phyloP scores from a whole-genome alignment of 2,329 filamentous ascomycete genomes.

The Aaosphaeria arxii region DNA sequence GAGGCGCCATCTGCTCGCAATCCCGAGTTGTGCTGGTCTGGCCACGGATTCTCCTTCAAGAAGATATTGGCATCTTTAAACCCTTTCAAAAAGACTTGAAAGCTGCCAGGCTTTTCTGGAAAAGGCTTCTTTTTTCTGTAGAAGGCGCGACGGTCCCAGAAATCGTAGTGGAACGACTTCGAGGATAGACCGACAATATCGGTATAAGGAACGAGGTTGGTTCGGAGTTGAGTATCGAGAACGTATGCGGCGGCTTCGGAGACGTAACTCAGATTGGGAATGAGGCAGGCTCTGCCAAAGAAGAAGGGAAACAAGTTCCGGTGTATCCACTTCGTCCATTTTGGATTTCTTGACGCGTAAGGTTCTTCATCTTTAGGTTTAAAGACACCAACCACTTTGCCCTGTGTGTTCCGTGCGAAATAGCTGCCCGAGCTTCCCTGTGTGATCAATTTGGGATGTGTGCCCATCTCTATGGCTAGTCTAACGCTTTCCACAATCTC shows the following conservation, averaged over 20 bases:
- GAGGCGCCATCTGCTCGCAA: constrained; percentile 68
- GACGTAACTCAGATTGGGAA: constrained; percentile 96
- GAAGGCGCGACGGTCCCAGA: constrained; percentile 88
- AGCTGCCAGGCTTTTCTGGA: constrained; percentile 89
- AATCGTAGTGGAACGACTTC: constrained; percentile 97
- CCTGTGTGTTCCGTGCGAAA: constrained; percentile 87
- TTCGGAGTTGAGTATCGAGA: constrained; percentile 83
- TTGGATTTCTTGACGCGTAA: constrained; percentile 93
- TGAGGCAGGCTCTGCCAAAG: constrained; percentile 91
- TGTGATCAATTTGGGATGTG: constrained; percentile 93
- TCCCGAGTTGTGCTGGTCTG: constrained; percentile 72
- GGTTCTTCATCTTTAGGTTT: constrained; percentile 99
- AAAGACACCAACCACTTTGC: constrained; percentile 95
- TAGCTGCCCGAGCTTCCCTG: constrained; percentile 98
- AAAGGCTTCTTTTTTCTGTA: constrained; percentile 84
- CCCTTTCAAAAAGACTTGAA: constrained; percentile 95
- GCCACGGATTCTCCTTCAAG: constrained; percentile 92
- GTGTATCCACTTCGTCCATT: constrained; percentile 99
- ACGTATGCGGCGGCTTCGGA: constrained; percentile 97
- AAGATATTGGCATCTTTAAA: constrained; percentile 98
- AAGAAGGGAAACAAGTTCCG: constrained; percentile 96
- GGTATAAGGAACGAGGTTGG: constrained; percentile 92
- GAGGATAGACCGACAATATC: constrained; percentile 92
- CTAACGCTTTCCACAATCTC: constrained; percentile 86
- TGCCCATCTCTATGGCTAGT: constrained; percentile 80